These are phyloP conservation scores for Drechslerella stenobrocha DNA, from an alignment of 2,329 filamentous ascomycete species.

Conservation along the genomic window DNA sequence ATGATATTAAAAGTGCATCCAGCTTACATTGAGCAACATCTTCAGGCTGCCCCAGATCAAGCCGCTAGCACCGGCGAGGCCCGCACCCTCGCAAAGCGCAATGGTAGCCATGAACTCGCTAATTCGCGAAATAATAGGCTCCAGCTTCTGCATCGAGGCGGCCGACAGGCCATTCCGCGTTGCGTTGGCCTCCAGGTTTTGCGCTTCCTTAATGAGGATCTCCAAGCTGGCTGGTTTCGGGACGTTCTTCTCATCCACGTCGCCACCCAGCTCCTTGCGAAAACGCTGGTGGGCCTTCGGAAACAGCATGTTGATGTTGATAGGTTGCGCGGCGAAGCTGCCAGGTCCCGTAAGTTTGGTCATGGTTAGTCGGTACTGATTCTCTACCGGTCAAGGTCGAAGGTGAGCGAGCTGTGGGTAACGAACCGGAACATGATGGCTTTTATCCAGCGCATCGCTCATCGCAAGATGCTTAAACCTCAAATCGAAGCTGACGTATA, in stretches of 20 bases:
- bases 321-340: neutral
- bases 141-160: conserved; percentile 10
- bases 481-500: too few relatives aligned
- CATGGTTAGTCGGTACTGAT: neutral
- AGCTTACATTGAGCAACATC: conserved; percentile 53
- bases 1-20: conserved; percentile 40
- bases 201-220: conserved; percentile 10
- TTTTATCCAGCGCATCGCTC: conserved; percentile 2
- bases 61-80: conserved; percentile 52
- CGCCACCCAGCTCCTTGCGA: conserved; percentile 1
- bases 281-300: conserved; percentile 7
- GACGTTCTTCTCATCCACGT: conserved; percentile 12
- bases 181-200: conserved; percentile 15
- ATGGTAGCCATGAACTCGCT: conserved; percentile 54
- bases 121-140: conserved; percentile 32
- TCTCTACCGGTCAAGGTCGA: neutral
- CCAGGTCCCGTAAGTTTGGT: neutral
- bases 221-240: conserved; percentile 12
- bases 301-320: neutral
- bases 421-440: neutral
- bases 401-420: neutral
- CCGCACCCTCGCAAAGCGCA: conserved; percentile 53
- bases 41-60: conserved; percentile 54
- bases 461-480: conserved; percentile 2
- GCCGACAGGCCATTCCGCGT: conserved; percentile 4